Percentiles rank a stretch among this genome's conserved stretches.
These are phyloP conservation scores for Oropetium thomaeum DNA, from an alignment of 176 grass and related monocot species.

Conservation along the genomic window DNA sequence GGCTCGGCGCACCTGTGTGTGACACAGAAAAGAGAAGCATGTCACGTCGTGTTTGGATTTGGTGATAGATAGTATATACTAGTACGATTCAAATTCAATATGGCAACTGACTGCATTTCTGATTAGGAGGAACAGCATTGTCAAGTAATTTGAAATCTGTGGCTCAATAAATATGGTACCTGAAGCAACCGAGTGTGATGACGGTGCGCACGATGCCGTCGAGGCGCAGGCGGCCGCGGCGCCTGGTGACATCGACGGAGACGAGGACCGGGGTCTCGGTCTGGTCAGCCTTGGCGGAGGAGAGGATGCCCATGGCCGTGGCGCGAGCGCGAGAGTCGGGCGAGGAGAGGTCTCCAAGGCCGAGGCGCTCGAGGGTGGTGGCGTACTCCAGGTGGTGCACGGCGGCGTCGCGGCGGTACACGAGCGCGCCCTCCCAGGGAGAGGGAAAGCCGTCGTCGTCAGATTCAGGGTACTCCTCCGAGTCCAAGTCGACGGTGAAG, in stretches of 20 bases:
- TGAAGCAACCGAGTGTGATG: constrained; percentile 73
- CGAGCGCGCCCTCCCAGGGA: constrained; percentile 70
- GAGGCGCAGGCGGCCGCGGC: constrained; percentile 57
- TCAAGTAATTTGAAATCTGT: too few species aligned
- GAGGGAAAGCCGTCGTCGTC: constrained; percentile 15
- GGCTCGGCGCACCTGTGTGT: constrained; percentile 55
- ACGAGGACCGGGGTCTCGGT: constrained; percentile 55
- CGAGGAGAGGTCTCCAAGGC: constrained; percentile 55
- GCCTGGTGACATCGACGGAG: constrained; percentile 64
- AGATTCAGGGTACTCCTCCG: neutral
- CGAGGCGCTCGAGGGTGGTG: constrained; percentile 70
- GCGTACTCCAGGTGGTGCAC: constrained; percentile 61
- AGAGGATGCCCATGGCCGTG: constrained; percentile 58
- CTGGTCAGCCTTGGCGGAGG: constrained; percentile 6
- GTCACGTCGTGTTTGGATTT: neutral
- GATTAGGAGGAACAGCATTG: too few species aligned
- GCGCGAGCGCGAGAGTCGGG: constrained; percentile 44
- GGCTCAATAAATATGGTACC: too few species aligned
- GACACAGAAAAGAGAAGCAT: neutral
- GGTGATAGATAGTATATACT: too few species aligned
- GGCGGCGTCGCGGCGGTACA: constrained; percentile 70
- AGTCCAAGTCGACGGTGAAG: constrained; percentile 43
- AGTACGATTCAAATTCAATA: too few species aligned
- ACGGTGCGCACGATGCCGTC: constrained; percentile 78
- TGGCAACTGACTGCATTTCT: too few species aligned